These are phyloP conservation scores for Sclerotinia glacialis DNA, from an alignment of 2,329 filamentous ascomycete genomes.

Conservation along the genomic window DNA sequence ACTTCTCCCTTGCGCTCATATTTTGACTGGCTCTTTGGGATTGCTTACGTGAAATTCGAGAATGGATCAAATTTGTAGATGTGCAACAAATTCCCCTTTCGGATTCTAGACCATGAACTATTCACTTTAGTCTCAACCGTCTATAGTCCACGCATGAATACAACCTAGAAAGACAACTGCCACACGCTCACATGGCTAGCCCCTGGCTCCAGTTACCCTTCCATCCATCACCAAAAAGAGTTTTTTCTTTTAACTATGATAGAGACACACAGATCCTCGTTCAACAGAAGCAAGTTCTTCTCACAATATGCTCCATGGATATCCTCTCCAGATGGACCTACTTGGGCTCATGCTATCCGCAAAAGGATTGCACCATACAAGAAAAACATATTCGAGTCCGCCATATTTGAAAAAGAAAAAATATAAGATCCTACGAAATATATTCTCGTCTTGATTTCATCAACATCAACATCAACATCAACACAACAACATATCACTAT, in stretches of 20 bases:
- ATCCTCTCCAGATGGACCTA: neutral
- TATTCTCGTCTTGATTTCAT: neutral
- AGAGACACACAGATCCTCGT: no score
- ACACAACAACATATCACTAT: neutral
- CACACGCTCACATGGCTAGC: no score
- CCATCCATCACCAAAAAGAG: no score
- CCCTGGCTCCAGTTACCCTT: neutral
- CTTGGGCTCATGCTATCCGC: no score
- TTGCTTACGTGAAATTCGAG: slow-evolving; percentile 13
- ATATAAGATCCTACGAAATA: neutral
- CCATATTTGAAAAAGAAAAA: neutral
- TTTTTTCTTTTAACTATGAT: no score
- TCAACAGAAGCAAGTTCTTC: neutral
- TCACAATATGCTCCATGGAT: neutral
- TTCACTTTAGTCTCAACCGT: neutral
- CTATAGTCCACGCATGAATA: no score
- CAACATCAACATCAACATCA: neutral
- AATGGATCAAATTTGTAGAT: neutral
- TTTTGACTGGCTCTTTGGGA: neutral
- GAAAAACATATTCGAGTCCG: neutral
- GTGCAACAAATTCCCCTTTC: neutral
- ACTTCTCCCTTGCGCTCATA: neutral
- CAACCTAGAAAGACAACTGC: no score
- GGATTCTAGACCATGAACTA: neutral
- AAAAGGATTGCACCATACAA: neutral